Evolutionary conservation across 305 asterid species (phyloP), one percentile per base, ranked within the genome.

Genomic region (Euphrasia arctica): DNA sequence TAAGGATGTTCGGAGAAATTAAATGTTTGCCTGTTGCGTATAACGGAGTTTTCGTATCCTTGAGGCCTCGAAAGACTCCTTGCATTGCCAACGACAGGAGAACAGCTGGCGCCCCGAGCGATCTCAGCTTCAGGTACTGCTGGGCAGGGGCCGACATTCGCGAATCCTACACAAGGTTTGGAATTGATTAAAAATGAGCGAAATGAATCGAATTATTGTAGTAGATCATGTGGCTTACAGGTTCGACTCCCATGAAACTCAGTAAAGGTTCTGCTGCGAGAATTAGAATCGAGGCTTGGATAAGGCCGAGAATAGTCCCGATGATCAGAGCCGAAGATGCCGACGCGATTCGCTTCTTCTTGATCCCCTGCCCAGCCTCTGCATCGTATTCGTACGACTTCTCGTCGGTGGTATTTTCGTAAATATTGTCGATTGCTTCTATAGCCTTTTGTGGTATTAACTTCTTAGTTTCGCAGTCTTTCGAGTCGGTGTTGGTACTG

Each of bases 61-160:
- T 88, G 28, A 85, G 60, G 58, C 96, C 96, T 15, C 94, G 91
- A 66, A 85, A 88, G 12, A 88, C 91, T 18, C 93, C 95, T 74
- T 88, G 93, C 90, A 80, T 85, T 18, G 96, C 91, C 64, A 88
- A 72, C 2, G 96, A 88, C 48, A 88, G 68, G 32, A 85, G 91
- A 70, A 88, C 94, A 3, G 94, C 91, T 0, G 96, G 96, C 5
- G 96, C 91, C 3, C 96, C 94, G 0, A 88, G 74, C 59, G 96
- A 83, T 65, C 96, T 76, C 50, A 88, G 74, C 55, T 71, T 79
- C 77, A 88, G 77, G 76, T 85, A 88, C 65, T 79, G 72, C 27
- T 77, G 74, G 3, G 91, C 89, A 8, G 88, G 94, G 61, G 58
- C 29, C 62, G 60, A 69, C 89, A 85, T 84, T 15, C 70, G 69